A percentile compares a stretch with the other conserved stretches of the same genome.
phyloP scores from a whole-genome alignment of 257 asterid genomes.

The Dorcoceras hygrometricum region DNA sequence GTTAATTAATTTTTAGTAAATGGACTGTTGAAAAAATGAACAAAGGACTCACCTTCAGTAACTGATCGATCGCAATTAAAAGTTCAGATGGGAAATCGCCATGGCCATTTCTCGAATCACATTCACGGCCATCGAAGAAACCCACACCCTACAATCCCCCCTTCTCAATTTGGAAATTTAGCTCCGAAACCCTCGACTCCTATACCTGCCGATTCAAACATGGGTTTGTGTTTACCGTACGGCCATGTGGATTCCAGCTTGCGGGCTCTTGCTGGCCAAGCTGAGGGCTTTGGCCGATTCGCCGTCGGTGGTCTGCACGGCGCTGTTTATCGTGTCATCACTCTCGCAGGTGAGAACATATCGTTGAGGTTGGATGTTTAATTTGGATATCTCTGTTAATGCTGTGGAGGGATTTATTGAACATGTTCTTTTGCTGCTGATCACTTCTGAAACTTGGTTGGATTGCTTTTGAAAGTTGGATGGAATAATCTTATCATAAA shows the following conservation, averaged over 20 bases:
- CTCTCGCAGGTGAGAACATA: slow-evolving; percentile 1
- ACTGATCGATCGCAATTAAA: no score
- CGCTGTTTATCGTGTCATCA: slow-evolving; percentile 33
- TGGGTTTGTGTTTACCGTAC: slow-evolving; percentile 44
- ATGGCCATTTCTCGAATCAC: slow-evolving; percentile 23
- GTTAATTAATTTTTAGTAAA: no score
- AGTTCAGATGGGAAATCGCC: slow-evolving; percentile 37
- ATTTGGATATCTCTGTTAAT: no score
- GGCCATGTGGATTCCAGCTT: slow-evolving; percentile 33
- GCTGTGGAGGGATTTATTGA: neutral
- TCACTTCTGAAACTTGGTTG: no score
- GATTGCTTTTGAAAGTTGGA: neutral
- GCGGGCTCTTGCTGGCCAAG: slow-evolving; percentile 40
- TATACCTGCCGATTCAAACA: neutral
- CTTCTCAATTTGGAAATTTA: slow-evolving; percentile 2
- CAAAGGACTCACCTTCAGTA: no score
- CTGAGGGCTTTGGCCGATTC: slow-evolving; percentile 47
- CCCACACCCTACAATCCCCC: slow-evolving; percentile 20
- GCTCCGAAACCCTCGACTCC: no score
- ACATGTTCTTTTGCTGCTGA: no score
- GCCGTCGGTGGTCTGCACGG: slow-evolving; percentile 51
- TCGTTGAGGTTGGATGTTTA: neutral
- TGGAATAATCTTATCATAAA: no score
- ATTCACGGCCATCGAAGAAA: neutral
- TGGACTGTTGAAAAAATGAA: no score